phyloP scores from a whole-genome alignment of 371 early-diverging fungal species.

The Apophysomyces ossiformis region DNA sequence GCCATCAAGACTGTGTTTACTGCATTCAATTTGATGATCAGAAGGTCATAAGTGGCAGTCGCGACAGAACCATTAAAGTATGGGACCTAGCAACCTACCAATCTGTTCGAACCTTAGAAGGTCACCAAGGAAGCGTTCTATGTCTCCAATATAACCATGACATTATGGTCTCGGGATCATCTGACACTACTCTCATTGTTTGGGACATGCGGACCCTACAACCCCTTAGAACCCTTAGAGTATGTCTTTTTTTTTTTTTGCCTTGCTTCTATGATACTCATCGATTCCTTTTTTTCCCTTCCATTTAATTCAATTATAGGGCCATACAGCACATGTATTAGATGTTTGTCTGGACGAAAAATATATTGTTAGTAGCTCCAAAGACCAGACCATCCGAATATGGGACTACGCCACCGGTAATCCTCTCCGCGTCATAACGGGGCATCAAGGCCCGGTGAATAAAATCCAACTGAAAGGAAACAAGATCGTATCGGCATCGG shows the following conservation, averaged over 20 bases:
- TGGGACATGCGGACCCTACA: conserved; percentile 76
- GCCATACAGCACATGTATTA: conserved; percentile 80
- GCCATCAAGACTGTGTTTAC: conserved; percentile 94
- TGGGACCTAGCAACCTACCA: conserved; percentile 71
- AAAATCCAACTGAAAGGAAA: conserved; percentile 75
- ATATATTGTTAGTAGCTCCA: conserved; percentile 87
- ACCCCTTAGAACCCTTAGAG: conserved; percentile 29
- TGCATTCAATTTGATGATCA: conserved; percentile 90
- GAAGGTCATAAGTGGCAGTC: conserved; percentile 89
- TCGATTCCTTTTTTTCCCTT: background rate
- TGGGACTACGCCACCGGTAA: conserved; percentile 72
- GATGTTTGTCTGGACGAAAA: conserved; percentile 79
- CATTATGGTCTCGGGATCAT: conserved; percentile 89
- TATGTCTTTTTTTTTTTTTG: conserved; percentile 13
- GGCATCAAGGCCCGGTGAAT: conserved; percentile 90
- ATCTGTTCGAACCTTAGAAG: conserved; percentile 74
- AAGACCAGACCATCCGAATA: conserved; percentile 89
- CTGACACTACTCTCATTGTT: conserved; percentile 86
- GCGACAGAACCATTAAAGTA: conserved; percentile 83
- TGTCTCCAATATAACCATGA: conserved; percentile 85
- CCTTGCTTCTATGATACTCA: background rate
- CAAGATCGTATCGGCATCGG: conserved; percentile 83
- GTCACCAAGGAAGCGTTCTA: conserved; percentile 91
- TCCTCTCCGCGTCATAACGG: conserved; percentile 68
- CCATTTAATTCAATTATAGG: conserved; percentile 21